A percentile compares a stretch with the other conserved stretches of the same genome.
These are phyloP conservation scores for Cudoniella acicularis DNA, from an alignment of 495 filamentous ascomycete species.

Conservation along the genomic window DNA sequence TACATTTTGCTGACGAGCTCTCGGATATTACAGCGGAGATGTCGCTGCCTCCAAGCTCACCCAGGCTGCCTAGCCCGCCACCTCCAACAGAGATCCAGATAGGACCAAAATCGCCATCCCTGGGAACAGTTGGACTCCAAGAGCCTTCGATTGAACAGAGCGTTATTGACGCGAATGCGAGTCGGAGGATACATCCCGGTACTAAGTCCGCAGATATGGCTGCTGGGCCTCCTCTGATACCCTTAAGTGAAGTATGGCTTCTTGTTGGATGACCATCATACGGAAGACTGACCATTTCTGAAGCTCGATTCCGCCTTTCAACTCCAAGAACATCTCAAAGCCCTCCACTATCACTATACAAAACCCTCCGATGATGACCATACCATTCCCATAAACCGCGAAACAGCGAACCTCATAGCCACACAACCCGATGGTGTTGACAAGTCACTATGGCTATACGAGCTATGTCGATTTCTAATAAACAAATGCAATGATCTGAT, in stretches of 20 bases:
- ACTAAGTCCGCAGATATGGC: conserved; percentile 89
- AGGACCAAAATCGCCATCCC: conserved; percentile 73
- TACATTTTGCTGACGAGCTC: background rate
- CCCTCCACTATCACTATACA: conserved; percentile 79
- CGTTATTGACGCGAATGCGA: conserved; percentile 51
- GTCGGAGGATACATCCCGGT: conserved; percentile 84
- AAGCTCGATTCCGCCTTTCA: conserved; percentile 95
- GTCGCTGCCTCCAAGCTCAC: conserved; percentile 72
- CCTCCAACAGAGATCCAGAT: conserved; percentile 89
- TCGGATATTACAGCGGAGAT: conserved; percentile 22
- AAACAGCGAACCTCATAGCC: conserved; percentile 68
- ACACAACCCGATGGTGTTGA: conserved; percentile 77
- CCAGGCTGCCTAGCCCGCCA: conserved; percentile 82
- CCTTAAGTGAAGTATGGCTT: conserved; percentile 67
- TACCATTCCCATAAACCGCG: conserved; percentile 64
- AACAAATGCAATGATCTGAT: conserved; percentile 90
- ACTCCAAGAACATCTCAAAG: conserved; percentile 95
- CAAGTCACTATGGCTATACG: conserved; percentile 90
- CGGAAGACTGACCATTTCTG: conserved; percentile 4
- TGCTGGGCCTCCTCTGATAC: conserved; percentile 81
- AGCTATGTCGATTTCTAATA: conserved; percentile 91
- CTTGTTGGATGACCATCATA: background rate
- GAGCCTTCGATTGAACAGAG: conserved; percentile 57
- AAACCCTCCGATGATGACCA: conserved; percentile 53
- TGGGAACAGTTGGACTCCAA: conserved; percentile 52